Base-by-base conservation (phyloP, 768 basidiomycete species). In the Kwoniella dejecticola region DNA sequence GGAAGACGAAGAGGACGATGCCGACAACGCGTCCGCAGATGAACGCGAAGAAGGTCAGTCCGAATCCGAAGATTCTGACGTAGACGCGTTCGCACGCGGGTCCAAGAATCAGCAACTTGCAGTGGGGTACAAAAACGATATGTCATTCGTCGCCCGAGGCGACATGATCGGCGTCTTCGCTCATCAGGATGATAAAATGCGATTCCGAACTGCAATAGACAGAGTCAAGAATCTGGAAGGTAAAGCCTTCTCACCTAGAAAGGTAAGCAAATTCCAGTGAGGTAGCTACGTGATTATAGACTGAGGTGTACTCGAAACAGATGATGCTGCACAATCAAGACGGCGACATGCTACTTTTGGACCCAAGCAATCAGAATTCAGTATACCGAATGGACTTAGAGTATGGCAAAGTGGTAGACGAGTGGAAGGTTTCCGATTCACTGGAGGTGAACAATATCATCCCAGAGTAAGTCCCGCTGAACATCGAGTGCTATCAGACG, bases 241-340 rank as follows among this genome's bases (percentile, higher is more conserved):
- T 56, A 79, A 88, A 74, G 82, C 83, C 24, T 96, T 99, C 78
- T 86, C 85, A 54, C 96, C 96, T 0, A 85, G 85, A 68, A 88
- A 95, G 81, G 93, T 91, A 72, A 19, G 82, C 33, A 36, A 36
- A 15, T 80, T 6, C 54, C 30, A 17, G 12, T 40, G 44, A 2
- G 17, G 17, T 13, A 10, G 23, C 57, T 17, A 50, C n/a, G 12
- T 57, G 69, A 47, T 60, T 45, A 15, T 3, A n/a, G n/a, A n/a
- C n/a, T n/a, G n/a, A n/a, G n/a, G n/a, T n/a, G n/a, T n/a, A n/a
- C n/a, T n/a, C n/a, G n/a, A n/a, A n/a, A n/a, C 73, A 96, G 92
- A 86, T 95, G 69, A 95, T 97, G 94, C 80, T 97, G 31, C 94
- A 97, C 75, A 89, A 95, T 67, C 91, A 93, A 86, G 96, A 99